A percentile compares a stretch with the other conserved stretches of the same genome.
Conservation (phyloP, 164 flowering plant species). For the Litsea cubeba region DNA sequence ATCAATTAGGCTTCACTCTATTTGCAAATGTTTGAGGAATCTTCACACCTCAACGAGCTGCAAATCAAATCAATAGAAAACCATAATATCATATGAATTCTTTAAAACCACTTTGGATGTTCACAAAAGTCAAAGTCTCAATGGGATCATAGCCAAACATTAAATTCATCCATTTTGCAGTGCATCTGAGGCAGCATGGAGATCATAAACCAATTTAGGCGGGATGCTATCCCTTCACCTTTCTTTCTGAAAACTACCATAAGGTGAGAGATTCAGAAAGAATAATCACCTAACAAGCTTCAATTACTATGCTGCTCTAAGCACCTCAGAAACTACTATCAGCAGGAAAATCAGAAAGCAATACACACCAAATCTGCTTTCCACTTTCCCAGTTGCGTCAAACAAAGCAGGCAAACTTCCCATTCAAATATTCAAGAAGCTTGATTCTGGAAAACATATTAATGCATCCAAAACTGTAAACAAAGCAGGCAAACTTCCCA, state of each 20-base stretch:
- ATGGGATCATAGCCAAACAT: too few species aligned
- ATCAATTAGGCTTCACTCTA: too few species aligned
- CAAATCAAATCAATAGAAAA: too few species aligned
- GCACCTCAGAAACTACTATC: background rate
- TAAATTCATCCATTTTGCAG: background rate
- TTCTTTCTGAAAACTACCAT: background rate
- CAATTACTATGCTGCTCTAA: background rate
- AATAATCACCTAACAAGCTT: background rate
- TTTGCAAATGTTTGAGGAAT: too few species aligned
- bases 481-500: background rate
- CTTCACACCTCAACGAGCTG: too few species aligned
- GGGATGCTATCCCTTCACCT: background rate
- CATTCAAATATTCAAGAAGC: background rate
- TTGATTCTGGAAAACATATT: background rate
- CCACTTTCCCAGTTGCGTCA: too few species aligned
- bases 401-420: background rate
- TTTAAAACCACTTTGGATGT: too few species aligned
- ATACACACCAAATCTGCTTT: too few species aligned
- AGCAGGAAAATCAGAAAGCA: too few species aligned
- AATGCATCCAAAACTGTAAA: background rate
- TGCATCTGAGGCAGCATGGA: background rate
- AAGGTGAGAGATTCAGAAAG: too few species aligned
- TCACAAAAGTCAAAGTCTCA: too few species aligned
- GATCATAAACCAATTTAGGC: background rate
- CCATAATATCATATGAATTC: too few species aligned